Evolutionary conservation across 1,284 basidiomycete genomes (phyloP).

Genomic region (Leccinum pallidistipes): DNA sequence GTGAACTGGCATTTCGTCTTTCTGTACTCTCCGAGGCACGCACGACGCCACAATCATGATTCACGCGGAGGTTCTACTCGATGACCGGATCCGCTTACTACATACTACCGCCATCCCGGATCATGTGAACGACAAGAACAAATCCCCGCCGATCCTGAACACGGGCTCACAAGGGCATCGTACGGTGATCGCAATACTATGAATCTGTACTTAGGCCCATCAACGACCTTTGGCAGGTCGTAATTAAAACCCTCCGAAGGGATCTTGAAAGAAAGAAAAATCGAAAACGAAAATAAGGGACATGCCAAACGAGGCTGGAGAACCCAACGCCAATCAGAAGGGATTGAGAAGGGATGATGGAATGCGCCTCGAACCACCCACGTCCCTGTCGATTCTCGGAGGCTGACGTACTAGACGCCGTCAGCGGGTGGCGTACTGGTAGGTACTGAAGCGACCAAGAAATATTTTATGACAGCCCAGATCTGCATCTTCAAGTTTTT

Average conservation of each 20-base stretch:
- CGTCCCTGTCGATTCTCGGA: neutral
- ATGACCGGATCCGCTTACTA: neutral
- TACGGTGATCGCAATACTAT: neutral
- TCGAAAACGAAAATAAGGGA: neutral
- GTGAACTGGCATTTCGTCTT: neutral
- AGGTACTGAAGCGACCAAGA: neutral
- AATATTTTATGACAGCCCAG: neutral
- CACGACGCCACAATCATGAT: neutral
- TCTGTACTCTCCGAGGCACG: neutral
- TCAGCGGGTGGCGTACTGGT: neutral
- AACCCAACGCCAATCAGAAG: neutral
- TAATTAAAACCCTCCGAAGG: neutral
- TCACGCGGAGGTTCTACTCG: neutral
- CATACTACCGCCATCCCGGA: neutral
- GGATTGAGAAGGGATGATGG: neutral
- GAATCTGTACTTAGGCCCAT: neutral
- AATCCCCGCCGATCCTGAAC: neutral
- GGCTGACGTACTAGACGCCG: neutral
- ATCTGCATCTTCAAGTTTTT: neutral
- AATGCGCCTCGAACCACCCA: neutral
- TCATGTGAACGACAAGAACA: neutral
- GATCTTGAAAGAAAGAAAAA: neutral
- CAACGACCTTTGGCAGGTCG: neutral
- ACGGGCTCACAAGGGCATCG: neutral
- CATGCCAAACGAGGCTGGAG: neutral